Conservation (phyloP, 2,329 filamentous ascomycete species). For the Xylariaceae sp. region DNA sequence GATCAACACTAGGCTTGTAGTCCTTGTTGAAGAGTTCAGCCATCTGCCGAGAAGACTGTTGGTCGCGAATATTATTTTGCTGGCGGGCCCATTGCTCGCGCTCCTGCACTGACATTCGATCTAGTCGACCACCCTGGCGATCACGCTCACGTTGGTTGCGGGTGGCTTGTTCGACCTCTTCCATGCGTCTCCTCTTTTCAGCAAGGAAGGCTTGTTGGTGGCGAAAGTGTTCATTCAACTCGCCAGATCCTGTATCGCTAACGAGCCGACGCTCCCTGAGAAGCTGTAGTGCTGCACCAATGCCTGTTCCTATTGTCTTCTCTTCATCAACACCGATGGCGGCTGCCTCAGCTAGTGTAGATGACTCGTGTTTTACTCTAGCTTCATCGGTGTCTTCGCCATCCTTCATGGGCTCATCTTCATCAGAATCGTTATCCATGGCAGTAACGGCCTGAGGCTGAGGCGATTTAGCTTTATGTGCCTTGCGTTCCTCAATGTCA, state of each 20-base stretch:
- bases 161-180: conserved; percentile 79
- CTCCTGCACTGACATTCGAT: conserved; percentile 89
- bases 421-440: conserved; percentile 53
- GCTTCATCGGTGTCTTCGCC: conserved; percentile 56
- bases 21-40: conserved; percentile 84
- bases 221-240: conserved; percentile 70
- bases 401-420: conserved; percentile 55
- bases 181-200: conserved; percentile 74
- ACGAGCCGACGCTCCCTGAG: conserved; percentile 86
- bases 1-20: conserved; percentile 89
- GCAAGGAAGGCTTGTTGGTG: conserved; percentile 79
- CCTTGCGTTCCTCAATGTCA: conserved; percentile 61
- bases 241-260: conserved; percentile 64
- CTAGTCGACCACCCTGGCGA: conserved; percentile 77
- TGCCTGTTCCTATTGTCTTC: conserved; percentile 78
- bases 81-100: conserved; percentile 87
- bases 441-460: conserved; percentile 48
- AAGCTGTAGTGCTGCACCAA: conserved; percentile 82
- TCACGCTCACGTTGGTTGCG: conserved; percentile 87
- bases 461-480: conserved; percentile 49
- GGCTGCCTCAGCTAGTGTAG: conserved; percentile 54
- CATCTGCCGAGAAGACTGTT: conserved; percentile 79
- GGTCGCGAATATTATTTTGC: conserved; percentile 87
- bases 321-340: conserved; percentile 84
- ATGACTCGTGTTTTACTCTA: conserved; percentile 52